Evolutionary conservation across 2,329 filamentous ascomycete genomes (phyloP).

Genomic region (Ceratocystis destructans): DNA sequence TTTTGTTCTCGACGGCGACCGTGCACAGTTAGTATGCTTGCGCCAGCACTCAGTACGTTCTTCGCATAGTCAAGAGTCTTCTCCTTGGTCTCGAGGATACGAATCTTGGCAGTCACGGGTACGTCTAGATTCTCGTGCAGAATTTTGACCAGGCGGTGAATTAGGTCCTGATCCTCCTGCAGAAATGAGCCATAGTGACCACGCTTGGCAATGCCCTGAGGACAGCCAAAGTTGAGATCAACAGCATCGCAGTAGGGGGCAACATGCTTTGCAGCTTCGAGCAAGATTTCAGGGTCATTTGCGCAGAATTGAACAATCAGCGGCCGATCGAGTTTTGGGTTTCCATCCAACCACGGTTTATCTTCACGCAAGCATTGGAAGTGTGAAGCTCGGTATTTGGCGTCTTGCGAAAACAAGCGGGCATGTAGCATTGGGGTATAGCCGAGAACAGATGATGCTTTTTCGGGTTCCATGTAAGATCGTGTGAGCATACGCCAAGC

Average conservation of each 20-base stretch:
- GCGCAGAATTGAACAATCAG: slow-evolving; percentile 96
- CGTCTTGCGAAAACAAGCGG: slow-evolving; percentile 65
- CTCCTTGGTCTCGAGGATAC: slow-evolving; percentile 75
- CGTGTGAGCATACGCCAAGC: slow-evolving; percentile 95
- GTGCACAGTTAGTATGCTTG: slow-evolving; percentile 87
- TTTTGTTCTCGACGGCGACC: slow-evolving; percentile 83
- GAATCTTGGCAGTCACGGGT: slow-evolving; percentile 89
- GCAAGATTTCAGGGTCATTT: slow-evolving; percentile 66
- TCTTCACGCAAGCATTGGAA: slow-evolving; percentile 47
- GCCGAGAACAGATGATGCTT: slow-evolving; percentile 55
- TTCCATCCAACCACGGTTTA: slow-evolving; percentile 62
- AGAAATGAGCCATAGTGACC: slow-evolving; percentile 90
- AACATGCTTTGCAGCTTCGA: slow-evolving; percentile 64
- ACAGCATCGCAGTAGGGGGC: slow-evolving; percentile 87
- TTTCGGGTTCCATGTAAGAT: slow-evolving; percentile 63
- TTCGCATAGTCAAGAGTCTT: slow-evolving; percentile 78
- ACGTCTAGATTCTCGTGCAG: slow-evolving; percentile 65
- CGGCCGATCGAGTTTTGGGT: slow-evolving; percentile 69
- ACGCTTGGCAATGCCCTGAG: slow-evolving; percentile 83
- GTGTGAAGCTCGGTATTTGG: slow-evolving; percentile 62
- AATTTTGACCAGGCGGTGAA: slow-evolving; percentile 70
- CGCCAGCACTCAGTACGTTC: slow-evolving; percentile 74
- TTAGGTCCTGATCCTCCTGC: slow-evolving; percentile 79
- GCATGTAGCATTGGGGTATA: slow-evolving; percentile 97
- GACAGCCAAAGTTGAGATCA: slow-evolving; percentile 89